Evolutionary conservation across 345 rosid species (phyloP), one percentile per base, ranked within the genome.

Genomic region (Lumnitzera racemosa): DNA sequence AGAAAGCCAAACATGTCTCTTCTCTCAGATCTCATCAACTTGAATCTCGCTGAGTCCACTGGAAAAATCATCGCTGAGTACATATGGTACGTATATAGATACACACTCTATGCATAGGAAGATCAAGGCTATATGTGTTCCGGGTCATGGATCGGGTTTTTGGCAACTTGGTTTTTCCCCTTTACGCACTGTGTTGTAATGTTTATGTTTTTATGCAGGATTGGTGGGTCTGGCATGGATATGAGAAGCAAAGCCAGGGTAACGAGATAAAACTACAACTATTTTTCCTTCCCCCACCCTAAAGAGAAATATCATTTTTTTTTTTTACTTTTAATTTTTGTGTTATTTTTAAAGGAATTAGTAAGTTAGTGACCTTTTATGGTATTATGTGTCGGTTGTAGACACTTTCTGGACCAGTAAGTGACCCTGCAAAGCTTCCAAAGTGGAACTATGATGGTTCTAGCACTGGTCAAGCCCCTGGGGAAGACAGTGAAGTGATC

Each of bases 161-260:
- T 36, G 43, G 11, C 43, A 36, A 36, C 43, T 36, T 4, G 43
- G 43, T 36, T 36, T 36, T 36, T 36, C 43, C 7, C 11, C 1
- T 36, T 36, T 36, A 36, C 43, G 43, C 7, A 9, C 43, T 36
- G 9, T 36, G 5, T 36, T 36, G 43, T 36, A 7, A 3, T 36
- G 10, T 36, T 36, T 36, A 9, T 36, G 43, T 36, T 36, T 4
- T 4, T 4, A 36, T 67, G 58, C 61, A 76, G 77, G 80, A 70
- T 76, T 50, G 80, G 80, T 50, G 80, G 80, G 61, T 76, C 80
- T 46, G 80, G 77, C 2, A 69, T 76, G 77, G 80, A 76, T 62
- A 24, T 76, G 41, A 57, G 80, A 31, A 76, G 80, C 72, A 76
- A 76, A 67, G 80, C 70, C 25, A 72, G 75, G 77, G 80, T 76